Base-by-base conservation (phyloP, 345 rosid genomes). In the Eucalyptus sp. region DNA sequence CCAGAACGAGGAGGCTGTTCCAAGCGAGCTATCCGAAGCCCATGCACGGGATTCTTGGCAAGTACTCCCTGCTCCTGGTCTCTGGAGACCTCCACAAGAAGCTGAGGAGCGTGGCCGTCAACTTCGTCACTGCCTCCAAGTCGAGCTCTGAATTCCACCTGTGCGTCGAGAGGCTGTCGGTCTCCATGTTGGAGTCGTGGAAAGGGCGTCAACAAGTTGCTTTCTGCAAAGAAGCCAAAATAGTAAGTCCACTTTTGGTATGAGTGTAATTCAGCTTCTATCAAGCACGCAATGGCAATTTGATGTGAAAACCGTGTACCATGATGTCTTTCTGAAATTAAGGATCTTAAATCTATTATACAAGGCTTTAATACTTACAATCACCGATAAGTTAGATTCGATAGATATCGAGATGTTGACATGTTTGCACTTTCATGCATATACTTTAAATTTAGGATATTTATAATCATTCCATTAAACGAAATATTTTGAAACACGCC, bases 1-100 rank as follows among this genome's bases (percentile, higher is more conserved):
- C 79, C 97, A 93, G 88, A 96, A 96, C 50, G 98, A 97, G 88
- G 99, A 96, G 90, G 93, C 88, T 96, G 44, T 95, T 97, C 94
- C 91, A 86, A 87, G 94, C 91, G 13, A 92, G 92, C 91, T 97
- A 97, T 89, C 99, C 98, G 29, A 94, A 92, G 90, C 91, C 96
- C 56, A 94, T 96, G 93, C 95, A 94, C 79, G 97, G 94, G 81
- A 95, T 97, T 86, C 95, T 97, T 50, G 99, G 99, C 10, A 86
- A 92, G 18, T 92, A 91, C 86, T 96, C 98, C 7, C 88, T 96
- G 58, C 87, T 97, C 11, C 31, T 90, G 14, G 92, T 92, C 76
- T 93, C 97, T 22, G 97, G 97, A n/a, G 95, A 95, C 43, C 91
- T 93, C 88, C 99, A 96, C 90, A 95, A 88, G 93, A 96, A 94